These are phyloP conservation scores for Pterocarpus santalinus DNA, from an alignment of 306 rosid species.

Conservation along the genomic window DNA sequence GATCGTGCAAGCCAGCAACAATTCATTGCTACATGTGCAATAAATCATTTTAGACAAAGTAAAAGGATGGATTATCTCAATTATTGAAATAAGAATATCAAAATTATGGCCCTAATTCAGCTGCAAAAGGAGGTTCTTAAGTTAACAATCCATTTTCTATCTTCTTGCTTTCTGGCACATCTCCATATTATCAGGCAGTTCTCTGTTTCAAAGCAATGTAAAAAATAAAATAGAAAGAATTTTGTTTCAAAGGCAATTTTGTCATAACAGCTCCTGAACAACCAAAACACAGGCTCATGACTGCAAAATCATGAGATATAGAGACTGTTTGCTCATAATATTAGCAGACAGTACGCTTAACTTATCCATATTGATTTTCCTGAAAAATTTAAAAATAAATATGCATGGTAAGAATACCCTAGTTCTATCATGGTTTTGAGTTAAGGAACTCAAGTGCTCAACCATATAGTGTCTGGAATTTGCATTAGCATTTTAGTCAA, in stretches of 20 bases:
- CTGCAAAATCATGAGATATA: not conserved
- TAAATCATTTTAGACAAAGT: not conserved
- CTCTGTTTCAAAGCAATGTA: not conserved
- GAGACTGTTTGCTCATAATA: too few relatives aligned
- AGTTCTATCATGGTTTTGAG: not conserved
- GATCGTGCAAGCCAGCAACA: not conserved
- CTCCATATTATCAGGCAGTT: not conserved
- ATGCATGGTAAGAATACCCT: not conserved
- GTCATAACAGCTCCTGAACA: not conserved
- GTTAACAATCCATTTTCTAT: too few relatives aligned
- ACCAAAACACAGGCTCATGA: constrained; percentile 11
- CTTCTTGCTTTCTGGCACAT: not conserved
- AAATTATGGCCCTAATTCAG: not conserved
- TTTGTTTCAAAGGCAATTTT: not conserved
- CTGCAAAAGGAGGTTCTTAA: not conserved
- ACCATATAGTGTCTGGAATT: not conserved
- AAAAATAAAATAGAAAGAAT: not conserved
- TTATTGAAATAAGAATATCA: not conserved
- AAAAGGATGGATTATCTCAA: not conserved
- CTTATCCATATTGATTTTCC: not conserved
- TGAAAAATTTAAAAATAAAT: not conserved
- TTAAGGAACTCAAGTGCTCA: not conserved
- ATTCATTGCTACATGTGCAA: not conserved
- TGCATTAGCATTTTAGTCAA: not conserved
- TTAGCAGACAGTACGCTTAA: too few relatives aligned